A percentile compares a stretch with the other conserved stretches of the same genome.
phyloP scores from a whole-genome alignment of 805 yeast species.

The Hagleromyces aurorensis region DNA sequence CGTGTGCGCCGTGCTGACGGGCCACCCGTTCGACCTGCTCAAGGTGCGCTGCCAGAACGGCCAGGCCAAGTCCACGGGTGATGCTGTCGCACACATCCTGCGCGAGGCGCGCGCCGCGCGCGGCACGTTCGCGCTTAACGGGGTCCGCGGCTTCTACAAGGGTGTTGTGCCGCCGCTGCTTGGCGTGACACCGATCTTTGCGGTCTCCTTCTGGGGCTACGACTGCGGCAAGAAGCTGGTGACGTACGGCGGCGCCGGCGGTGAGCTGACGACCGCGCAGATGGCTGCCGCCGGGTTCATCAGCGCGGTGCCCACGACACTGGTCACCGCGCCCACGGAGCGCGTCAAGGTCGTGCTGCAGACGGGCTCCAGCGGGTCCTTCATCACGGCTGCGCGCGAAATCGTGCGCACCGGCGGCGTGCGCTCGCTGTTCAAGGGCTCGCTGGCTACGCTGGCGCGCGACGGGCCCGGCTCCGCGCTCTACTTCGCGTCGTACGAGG shows the following conservation, averaged over 20 bases:
- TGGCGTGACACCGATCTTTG: conserved; percentile 99
- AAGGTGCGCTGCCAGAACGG: conserved; percentile 86
- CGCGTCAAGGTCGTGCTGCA: conserved; percentile 92
- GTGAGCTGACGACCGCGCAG: conserved; percentile 50
- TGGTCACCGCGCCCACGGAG: conserved; percentile 96
- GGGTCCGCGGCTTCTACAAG: conserved; percentile 63
- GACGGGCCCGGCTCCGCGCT: conserved; percentile 97
- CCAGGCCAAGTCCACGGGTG: conserved; percentile 50
- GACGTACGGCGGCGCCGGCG: conserved; percentile 16
- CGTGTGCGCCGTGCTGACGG: conserved; percentile 87
- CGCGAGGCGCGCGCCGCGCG: conserved; percentile 49
- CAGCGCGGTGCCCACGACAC: conserved; percentile 90
- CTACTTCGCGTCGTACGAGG: conserved; percentile 91
- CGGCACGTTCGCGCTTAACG: conserved; percentile 12
- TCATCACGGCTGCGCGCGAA: conserved; percentile 45
- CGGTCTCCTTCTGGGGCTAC: conserved; percentile 97
- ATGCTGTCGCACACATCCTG: conserved; percentile 64
- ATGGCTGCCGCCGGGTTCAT: conserved; percentile 89
- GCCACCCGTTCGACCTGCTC: conserved; percentile 92
- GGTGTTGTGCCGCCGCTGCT: conserved; percentile 91
- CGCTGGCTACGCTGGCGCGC: conserved; percentile 85
- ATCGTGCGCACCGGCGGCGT: conserved; percentile 77
- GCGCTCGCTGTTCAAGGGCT: conserved; percentile 80
- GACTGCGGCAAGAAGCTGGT: conserved; percentile 84
- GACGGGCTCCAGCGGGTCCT: conserved; percentile 41